Percentiles rank a stretch among this genome's conserved stretches.
These are phyloP conservation scores for Tulasnella sp. DNA, from an alignment of 768 basidiomycete genomes.

Conservation along the genomic window DNA sequence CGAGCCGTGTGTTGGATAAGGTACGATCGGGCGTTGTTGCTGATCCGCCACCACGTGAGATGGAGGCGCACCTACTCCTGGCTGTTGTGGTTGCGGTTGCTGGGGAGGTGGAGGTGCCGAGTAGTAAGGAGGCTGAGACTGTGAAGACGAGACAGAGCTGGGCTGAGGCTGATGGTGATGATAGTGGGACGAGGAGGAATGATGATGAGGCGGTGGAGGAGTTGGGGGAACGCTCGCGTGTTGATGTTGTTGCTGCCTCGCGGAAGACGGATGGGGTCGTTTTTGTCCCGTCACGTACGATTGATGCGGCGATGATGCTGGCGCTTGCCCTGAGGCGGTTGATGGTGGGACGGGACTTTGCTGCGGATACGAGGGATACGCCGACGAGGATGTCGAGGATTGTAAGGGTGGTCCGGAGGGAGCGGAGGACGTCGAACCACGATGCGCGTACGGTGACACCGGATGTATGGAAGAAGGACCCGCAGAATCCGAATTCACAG, in stretches of 20 bases:
- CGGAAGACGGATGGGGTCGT: slow-evolving; percentile 16
- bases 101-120: slow-evolving; percentile 15
- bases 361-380: neutral
- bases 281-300: slow-evolving; percentile 19
- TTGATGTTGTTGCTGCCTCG: neutral
- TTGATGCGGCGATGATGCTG: slow-evolving; percentile 4
- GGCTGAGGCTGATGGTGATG: slow-evolving; percentile 13
- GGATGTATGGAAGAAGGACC: slow-evolving; percentile 8
- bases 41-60: slow-evolving; percentile 20
- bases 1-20: neutral
- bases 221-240: neutral
- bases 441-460: neutral
- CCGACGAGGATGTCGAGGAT: neutral
- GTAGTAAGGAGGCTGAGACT: slow-evolving; percentile 16
- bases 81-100: slow-evolving; percentile 8
- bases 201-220: slow-evolving; percentile 11
- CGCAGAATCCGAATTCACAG: slow-evolving; percentile 3
- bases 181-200: slow-evolving; percentile 7
- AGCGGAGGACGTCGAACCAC: slow-evolving; percentile 5
- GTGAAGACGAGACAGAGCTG: slow-evolving; percentile 9
- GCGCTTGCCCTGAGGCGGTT: neutral
- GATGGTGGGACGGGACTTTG: slow-evolving; percentile 1
- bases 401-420: slow-evolving; percentile 9
- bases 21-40: slow-evolving; percentile 18
- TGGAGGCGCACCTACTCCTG: neutral